Evolutionary conservation across 257 asterid species (phyloP), one percentile per base, ranked within the genome.

Genomic region (Nicotiana tomentosiformis): DNA sequence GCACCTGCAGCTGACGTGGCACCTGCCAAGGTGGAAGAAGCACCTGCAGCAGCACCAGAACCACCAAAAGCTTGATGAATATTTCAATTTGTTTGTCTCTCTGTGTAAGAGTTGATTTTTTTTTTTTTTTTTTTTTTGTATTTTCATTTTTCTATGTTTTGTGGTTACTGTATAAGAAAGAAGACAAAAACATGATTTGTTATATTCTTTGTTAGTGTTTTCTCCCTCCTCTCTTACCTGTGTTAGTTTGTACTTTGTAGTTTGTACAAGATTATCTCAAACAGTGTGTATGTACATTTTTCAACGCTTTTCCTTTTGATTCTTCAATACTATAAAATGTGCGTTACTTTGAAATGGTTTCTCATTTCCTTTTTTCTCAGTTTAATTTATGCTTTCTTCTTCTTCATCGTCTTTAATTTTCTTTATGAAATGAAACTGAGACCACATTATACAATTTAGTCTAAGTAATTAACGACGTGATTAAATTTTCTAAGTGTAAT

Each of bases 21-120:
- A 57, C 66, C 86, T 49, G 81, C 80, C 1, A 89, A 91, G 84
- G 90, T 10, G 62, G 96, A 87, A 64, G 90, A 82, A 29, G 83
- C 77, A 74, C 39, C 88, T 9, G 81, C 87, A 3, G 33, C 84
- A 51, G 83, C 84, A 17, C 87, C 89, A 2, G 91, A 88, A 87
- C 86, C 91, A 58, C 68, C 89, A 17, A 91, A 90, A 87, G 89
- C 90, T 67, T 89, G 88, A 88, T 39, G 82, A 78, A 39, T 53
- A 72, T 78, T 15, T 37, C 11, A 51, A 61, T 80, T 82, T 74
- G 53, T 80, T 82, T 74, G 53, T 23, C 32, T 51, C 7, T 65
- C 12, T 57, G 88, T 86, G 80, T 46, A 76, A 77, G 65, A 78
- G 56, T 51, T 56, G 49, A 30, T 74, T 20, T 18, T 81, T 58